Base-by-base conservation (phyloP, 2,329 filamentous ascomycete species). In the Colletotrichum endophyticum region DNA sequence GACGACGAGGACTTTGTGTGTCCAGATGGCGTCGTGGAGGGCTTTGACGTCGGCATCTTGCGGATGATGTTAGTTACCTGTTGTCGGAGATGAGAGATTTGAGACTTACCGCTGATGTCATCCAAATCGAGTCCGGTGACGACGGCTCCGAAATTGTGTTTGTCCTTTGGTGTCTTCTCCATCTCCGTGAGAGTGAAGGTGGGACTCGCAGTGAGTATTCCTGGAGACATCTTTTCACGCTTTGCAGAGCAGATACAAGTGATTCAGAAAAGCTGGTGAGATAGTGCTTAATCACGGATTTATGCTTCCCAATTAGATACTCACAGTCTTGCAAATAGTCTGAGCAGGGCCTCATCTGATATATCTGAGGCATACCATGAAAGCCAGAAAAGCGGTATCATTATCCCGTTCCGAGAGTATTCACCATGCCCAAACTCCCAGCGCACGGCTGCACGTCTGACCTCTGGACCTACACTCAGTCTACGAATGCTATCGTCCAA, bases 31-130 rank as follows among this genome's bases (percentile, higher is more conserved):
- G n/a, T 22, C 44, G 44, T 53, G 44, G 3, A 53, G 4, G 11
- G n/a, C n/a, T 53, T 53, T 53, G n/a, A 53, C n/a, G n/a, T 22
- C 44, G 44, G n/a, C 44, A 25, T 53, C 44, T 53, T 53, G 44
- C n/a, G n/a, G n/a, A 2, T 13, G 44, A 6, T 12, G 11, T 49
- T 1, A 49, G 44, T 22, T 1, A 0, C 3, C 1, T 13, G 44
- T 49, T 0, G 13, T 22, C 4, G 1, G 11, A 22, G 6, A 22
- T n/a, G 12, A 22, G 6, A 4, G 1, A 22, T 22, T 2, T 49
- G 44, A 49, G n/a, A 53, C 12, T 22, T 22, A 53, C 44, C 44
- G 6, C 44, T 53, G n/a, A 53, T 53, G n/a, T 53, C 44, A 22
- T 53, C 44, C n/a, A 53, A 13, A 8, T 53, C 44, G 12, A 53